Conservation (phyloP, 2,329 filamentous ascomycete genomes). For the Hymenoscyphus repandus region DNA sequence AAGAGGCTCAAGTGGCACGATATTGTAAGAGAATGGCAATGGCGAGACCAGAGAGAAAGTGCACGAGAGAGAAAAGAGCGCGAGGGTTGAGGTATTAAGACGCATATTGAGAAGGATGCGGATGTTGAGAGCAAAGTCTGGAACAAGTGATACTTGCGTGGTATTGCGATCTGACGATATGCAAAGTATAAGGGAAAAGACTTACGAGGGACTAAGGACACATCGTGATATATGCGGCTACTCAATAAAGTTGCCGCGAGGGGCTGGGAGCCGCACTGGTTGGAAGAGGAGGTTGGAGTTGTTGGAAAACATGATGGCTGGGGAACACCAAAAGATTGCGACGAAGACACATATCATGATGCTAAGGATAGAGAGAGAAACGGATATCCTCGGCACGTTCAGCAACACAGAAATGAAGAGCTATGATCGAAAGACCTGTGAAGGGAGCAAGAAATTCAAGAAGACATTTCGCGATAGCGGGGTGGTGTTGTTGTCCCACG, state of each 20-base stretch:
- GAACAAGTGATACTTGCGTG: constrained; percentile 13
- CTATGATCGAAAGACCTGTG: no score
- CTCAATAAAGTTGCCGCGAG: constrained; percentile 12
- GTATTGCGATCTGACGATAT: constrained; percentile 2
- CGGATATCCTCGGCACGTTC: no score
- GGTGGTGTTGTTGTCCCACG: no score
- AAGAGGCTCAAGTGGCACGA: constrained; percentile 11
- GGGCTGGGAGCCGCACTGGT: constrained; percentile 19
- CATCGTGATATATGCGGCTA: constrained; percentile 20
- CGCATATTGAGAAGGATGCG: constrained; percentile 20
- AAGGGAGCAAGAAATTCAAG: no score
- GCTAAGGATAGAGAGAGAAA: no score
- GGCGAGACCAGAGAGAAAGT: constrained; percentile 21
- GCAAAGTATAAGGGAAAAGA: constrained; percentile 14
- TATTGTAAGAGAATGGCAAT: constrained; percentile 21
- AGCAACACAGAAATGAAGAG: no score
- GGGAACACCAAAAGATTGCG: not conserved
- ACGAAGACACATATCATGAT: no score
- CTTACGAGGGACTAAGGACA: constrained; percentile 11
- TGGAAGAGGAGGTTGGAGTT: constrained; percentile 23
- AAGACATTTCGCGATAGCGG: no score
- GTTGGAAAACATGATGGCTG: constrained; percentile 13
- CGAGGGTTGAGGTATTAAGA: constrained; percentile 19
- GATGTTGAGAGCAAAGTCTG: not conserved
- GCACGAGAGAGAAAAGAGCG: constrained; percentile 25